Evolutionary conservation across 2,329 filamentous ascomycete species (phyloP).

Genomic region (Aspergillus oerlinghausenensis): DNA sequence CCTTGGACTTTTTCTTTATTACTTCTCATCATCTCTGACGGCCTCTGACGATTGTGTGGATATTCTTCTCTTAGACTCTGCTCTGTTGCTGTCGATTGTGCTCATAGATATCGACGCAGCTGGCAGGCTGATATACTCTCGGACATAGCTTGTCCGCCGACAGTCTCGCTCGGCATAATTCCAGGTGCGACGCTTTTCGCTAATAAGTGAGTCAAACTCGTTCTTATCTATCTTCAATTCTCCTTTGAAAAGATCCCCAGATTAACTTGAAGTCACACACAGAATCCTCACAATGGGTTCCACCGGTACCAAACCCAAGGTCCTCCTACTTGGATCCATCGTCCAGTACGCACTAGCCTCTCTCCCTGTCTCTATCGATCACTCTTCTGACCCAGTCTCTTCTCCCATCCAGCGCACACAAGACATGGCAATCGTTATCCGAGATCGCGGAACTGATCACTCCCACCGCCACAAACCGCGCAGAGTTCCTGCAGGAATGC

Average conservation of each 20-base stretch:
- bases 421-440: slow-evolving; percentile 59
- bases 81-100: neutral
- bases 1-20: neutral
- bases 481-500: slow-evolving; percentile 66
- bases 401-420: slow-evolving; percentile 47
- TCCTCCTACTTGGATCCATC: slow-evolving; percentile 60
- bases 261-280: neutral
- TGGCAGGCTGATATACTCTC: neutral
- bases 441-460: slow-evolving; percentile 61
- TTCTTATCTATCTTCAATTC: neutral
- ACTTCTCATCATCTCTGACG: neutral
- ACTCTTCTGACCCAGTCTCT: neutral
- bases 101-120: neutral
- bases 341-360: slow-evolving; percentile 51
- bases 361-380: neutral
- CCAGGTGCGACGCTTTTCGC: neutral
- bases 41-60: neutral
- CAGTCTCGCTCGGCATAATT: neutral
- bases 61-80: neutral
- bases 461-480: slow-evolving; percentile 58
- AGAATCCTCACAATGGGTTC: slow-evolving; percentile 16
- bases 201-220: neutral
- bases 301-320: slow-evolving; percentile 47
- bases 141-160: neutral
- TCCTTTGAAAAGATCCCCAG: neutral